A percentile compares a stretch with the other conserved stretches of the same genome.
Conservation (phyloP, 257 asterid species). For the Euphrasia confusa region DNA sequence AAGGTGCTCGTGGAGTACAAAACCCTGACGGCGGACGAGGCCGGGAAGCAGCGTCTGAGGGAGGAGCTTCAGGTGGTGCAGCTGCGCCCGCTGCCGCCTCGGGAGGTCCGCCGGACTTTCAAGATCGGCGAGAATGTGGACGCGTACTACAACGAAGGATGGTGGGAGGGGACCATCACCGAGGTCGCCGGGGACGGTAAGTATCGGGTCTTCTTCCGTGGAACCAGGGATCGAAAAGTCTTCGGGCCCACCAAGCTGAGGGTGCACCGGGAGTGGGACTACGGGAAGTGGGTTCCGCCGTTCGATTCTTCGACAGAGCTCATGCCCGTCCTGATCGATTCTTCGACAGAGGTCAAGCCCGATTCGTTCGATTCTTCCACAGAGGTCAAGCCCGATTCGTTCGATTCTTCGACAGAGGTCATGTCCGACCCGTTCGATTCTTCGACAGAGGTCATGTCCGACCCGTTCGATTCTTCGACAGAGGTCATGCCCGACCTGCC, state of each 20-base stretch:
- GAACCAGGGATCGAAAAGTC: slow-evolving; percentile 42
- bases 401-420: slow-evolving; percentile 14
- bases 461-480: slow-evolving; percentile 23
- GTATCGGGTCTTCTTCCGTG: slow-evolving; percentile 54
- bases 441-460: background rate
- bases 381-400: slow-evolving; percentile 8
- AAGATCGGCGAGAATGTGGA: slow-evolving; percentile 59
- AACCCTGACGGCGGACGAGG: slow-evolving; percentile 38
- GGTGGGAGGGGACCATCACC: slow-evolving; percentile 89
- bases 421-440: slow-evolving; percentile 24
- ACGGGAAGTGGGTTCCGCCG: slow-evolving; percentile 56
- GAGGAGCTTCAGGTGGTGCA: slow-evolving; percentile 45
- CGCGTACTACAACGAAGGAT: slow-evolving; percentile 63
- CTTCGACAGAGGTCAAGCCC: background rate
- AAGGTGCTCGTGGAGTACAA: slow-evolving; percentile 57
- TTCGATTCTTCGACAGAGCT: slow-evolving; percentile 13
- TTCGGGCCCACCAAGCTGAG: slow-evolving; percentile 46
- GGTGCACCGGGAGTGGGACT: slow-evolving; percentile 78
- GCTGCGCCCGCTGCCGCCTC: slow-evolving; percentile 61
- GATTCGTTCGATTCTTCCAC: slow-evolving; percentile 23
- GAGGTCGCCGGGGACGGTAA: slow-evolving; percentile 22
- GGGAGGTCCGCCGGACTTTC: slow-evolving; percentile 34
- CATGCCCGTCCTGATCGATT: slow-evolving; percentile 15
- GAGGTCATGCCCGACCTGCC: background rate
- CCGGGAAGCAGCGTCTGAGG: slow-evolving; percentile 29